Evolutionary conservation across 2,329 filamentous ascomycete species (phyloP), one percentile per base, ranked within the genome.

Genomic region (Diaporthe destruens): DNA sequence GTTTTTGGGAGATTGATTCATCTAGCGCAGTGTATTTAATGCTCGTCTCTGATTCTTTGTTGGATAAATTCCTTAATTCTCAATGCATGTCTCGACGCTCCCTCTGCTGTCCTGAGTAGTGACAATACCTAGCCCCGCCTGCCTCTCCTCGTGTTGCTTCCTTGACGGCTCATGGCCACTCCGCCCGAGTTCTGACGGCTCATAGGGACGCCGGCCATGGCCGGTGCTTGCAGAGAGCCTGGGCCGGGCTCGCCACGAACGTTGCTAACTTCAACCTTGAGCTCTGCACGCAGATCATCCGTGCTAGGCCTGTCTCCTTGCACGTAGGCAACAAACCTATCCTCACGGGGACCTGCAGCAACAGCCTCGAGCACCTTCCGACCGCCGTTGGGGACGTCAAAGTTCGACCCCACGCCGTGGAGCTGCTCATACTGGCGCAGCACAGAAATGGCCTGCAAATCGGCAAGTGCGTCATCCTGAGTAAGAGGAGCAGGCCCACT

Each of bases 121-220:
- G 25, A 23, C 25, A 14, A 36, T 14, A 29, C 34, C 68, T 32
- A 75, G 25, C 67, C 73, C 42, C 75, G 59, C 67, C 83, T 80
- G 66, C 82, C 79, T 63, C 87, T 87, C 67, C 87, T 83, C 29
- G 84, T 85, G 74, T 86, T 88, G 56, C 85, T 87, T 39, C 86
- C 86, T 77, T 87, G 85, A 29, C 88, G 83, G 75, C 87, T 90
- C 88, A 90, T 90, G 16, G 87, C 82, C 42, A 85, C 85, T 54
- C 88, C 88, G 32, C 87, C 87, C 69, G 87, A 89, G 80, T 86
- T 89, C 78, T 87, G 87, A 49, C 87, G 85, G 76, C 87, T 89
- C 86, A 89, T 89, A 1, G 87, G 84, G 18, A 82, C 82, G 0
- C 83, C 84, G 0, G 81, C 81, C 34, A 81, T 78, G 3, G 78